Percentiles rank a stretch among this genome's conserved stretches.
phyloP scores from a whole-genome alignment of 352 stramenopile genomes.

The Phytopythium montanum region DNA sequence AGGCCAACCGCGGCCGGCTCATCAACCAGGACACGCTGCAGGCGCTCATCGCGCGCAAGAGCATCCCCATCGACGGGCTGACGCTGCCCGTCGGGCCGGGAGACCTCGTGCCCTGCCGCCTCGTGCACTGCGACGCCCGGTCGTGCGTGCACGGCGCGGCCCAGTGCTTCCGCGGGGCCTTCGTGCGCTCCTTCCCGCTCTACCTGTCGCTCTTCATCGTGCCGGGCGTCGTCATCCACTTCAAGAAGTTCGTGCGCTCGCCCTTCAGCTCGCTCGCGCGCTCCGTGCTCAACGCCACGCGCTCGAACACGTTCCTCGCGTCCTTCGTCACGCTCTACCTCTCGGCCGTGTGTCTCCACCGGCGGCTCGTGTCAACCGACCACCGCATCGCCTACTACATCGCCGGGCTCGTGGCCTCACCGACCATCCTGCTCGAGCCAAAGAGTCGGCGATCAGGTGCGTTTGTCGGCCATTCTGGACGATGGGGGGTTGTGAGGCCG shows the following conservation, averaged over 20 bases:
- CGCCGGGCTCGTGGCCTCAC: slow-evolving; percentile 53
- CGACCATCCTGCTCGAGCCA: slow-evolving; percentile 72
- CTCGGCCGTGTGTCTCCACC: slow-evolving; percentile 58
- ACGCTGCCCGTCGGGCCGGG: slow-evolving; percentile 21
- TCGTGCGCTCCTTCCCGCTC: slow-evolving; percentile 66
- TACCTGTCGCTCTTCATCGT: slow-evolving; percentile 87
- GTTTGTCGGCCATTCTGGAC: background rate
- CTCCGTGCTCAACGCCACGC: slow-evolving; percentile 59
- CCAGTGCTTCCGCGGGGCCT: slow-evolving; percentile 55
- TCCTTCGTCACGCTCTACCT: slow-evolving; percentile 76
- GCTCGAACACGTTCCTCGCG: slow-evolving; percentile 73
- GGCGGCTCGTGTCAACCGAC: slow-evolving; percentile 47
- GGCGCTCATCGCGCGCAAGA: slow-evolving; percentile 39
- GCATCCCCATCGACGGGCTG: slow-evolving; percentile 23
- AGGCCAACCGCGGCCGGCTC: slow-evolving; percentile 43
- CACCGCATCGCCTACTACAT: slow-evolving; percentile 79
- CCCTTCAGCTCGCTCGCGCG: slow-evolving; percentile 49
- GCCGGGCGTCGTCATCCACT: slow-evolving; percentile 75
- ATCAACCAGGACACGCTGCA: slow-evolving; percentile 38
- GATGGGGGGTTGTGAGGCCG: background rate
- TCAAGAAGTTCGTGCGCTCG: slow-evolving; percentile 69
- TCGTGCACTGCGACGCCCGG: slow-evolving; percentile 52
- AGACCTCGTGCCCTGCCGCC: slow-evolving; percentile 49
- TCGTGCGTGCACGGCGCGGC: slow-evolving; percentile 45
- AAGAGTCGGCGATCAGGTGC: slow-evolving; percentile 77